Evolutionary conservation across 805 yeast species (phyloP).

Genomic region (Saccharomycopsis oosterbeekiorum): DNA sequence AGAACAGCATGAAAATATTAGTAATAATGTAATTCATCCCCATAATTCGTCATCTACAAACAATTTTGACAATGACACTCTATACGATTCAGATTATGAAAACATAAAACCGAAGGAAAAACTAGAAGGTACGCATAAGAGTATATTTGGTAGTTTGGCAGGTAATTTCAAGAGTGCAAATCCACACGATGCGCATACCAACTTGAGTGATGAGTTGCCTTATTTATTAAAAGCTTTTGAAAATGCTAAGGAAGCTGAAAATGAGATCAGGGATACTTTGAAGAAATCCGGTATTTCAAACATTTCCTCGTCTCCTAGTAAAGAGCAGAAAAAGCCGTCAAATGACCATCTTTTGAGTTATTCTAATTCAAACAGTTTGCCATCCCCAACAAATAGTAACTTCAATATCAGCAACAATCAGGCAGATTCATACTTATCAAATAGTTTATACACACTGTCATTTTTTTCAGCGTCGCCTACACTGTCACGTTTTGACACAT

Average conservation of each 20-base stretch:
- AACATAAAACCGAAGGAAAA: not conserved
- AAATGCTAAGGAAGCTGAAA: conserved; percentile 48
- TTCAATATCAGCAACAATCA: not conserved
- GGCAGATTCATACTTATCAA: not conserved
- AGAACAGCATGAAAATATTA: not conserved
- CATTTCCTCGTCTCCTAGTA: not conserved
- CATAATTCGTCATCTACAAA: conserved; percentile 7
- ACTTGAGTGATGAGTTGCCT: conserved; percentile 57
- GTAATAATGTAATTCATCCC: not conserved
- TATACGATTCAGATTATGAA: conserved; percentile 11
- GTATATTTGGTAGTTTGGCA: not conserved
- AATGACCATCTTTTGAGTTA: not conserved
- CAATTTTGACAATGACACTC: conserved; percentile 14
- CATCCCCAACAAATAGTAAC: not conserved
- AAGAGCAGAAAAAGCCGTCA: not conserved
- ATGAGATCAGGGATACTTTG: conserved; percentile 29
- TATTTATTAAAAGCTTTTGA: conserved; percentile 56
- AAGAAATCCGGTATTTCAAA: not conserved
- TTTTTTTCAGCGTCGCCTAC: not conserved
- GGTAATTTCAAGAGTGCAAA: conserved; percentile 17
- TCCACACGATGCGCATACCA: conserved; percentile 34
- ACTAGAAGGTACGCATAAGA: not conserved
- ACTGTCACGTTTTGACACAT: not conserved
- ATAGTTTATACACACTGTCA: not conserved
- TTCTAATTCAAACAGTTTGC: not conserved